A percentile compares a stretch with the other conserved stretches of the same genome.
Evolutionary conservation across 192 early-diverging fungal genomes (phyloP).

Genomic region (Rhizophagus prolifer): DNA sequence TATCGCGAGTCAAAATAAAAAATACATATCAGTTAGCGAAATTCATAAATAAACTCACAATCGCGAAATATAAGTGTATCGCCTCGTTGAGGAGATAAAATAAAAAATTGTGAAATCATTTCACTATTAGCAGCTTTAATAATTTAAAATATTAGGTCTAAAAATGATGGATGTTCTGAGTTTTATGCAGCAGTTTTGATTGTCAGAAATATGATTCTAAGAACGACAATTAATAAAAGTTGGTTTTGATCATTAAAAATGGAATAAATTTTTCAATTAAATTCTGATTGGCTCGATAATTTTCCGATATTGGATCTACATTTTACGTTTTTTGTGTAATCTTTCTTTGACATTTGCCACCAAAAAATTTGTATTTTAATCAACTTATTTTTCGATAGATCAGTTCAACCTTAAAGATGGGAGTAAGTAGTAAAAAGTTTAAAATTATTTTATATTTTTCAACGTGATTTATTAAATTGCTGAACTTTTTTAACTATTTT

Average conservation of each 20-base stretch:
- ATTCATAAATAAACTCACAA: neutral
- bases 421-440: neutral
- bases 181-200: no score
- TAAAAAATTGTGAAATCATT: constrained; percentile 31
- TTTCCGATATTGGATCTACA: neutral
- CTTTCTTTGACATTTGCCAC: neutral
- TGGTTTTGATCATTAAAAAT: no score
- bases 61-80: constrained; percentile 24
- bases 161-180: no score
- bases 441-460: neutral
- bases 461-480: neutral
- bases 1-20: no score
- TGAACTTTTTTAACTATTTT: neutral
- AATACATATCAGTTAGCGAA: no score
- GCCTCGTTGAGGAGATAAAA: constrained; percentile 22
- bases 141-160: no score
- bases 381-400: neutral
- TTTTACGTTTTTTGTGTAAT: neutral
- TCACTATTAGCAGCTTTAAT: neutral
- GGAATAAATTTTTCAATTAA: no score
- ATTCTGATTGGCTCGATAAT: constrained; percentile 3
- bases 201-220: no score
- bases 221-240: no score
- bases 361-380: neutral
- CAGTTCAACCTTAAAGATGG: neutral